Conservation (phyloP, 768 basidiomycete genomes). For the Pleurotus sapidus region DNA sequence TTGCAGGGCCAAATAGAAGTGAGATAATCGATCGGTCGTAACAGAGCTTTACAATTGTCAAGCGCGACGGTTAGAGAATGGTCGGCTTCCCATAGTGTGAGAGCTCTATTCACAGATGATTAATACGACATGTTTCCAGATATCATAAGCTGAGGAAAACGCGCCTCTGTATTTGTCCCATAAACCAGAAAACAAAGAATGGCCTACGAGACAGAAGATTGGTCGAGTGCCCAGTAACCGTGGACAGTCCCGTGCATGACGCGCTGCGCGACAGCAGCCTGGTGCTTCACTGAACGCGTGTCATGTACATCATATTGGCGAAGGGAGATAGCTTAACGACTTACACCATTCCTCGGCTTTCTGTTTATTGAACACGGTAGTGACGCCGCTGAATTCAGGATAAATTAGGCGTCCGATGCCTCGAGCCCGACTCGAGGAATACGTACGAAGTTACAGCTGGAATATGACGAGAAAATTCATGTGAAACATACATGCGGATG, state of each 20-base stretch:
- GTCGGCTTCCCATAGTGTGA: slow-evolving; percentile 63
- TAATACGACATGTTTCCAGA: slow-evolving; percentile 5
- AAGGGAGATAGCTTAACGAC: slow-evolving; percentile 21
- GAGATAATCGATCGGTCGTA: slow-evolving; percentile 60
- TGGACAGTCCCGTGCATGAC: slow-evolving; percentile 58
- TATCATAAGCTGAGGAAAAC: slow-evolving; percentile 6
- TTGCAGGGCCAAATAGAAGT: slow-evolving; percentile 63
- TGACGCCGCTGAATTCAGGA: slow-evolving; percentile 34
- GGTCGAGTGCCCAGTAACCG: slow-evolving; percentile 53
- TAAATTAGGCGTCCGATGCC: background rate
- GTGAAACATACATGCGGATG: slow-evolving; percentile 65
- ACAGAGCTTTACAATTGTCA: slow-evolving; percentile 58
- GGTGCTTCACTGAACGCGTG: slow-evolving; percentile 49
- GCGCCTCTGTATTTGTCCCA: slow-evolving; percentile 63
- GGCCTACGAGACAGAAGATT: slow-evolving; percentile 55
- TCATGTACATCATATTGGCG: slow-evolving; percentile 8
- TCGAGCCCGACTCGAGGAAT: background rate
- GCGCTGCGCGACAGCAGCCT: slow-evolving; percentile 55
- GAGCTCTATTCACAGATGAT: slow-evolving; percentile 32
- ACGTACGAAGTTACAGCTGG: slow-evolving; percentile 57
- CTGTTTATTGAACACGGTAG: slow-evolving; percentile 43
- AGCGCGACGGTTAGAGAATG: slow-evolving; percentile 55
- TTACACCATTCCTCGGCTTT: slow-evolving; percentile 70
- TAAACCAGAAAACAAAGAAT: slow-evolving; percentile 74
- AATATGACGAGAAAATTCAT: slow-evolving; percentile 65